Base-by-base conservation (phyloP, 345 rosid genomes). In the Linum lewisii region DNA sequence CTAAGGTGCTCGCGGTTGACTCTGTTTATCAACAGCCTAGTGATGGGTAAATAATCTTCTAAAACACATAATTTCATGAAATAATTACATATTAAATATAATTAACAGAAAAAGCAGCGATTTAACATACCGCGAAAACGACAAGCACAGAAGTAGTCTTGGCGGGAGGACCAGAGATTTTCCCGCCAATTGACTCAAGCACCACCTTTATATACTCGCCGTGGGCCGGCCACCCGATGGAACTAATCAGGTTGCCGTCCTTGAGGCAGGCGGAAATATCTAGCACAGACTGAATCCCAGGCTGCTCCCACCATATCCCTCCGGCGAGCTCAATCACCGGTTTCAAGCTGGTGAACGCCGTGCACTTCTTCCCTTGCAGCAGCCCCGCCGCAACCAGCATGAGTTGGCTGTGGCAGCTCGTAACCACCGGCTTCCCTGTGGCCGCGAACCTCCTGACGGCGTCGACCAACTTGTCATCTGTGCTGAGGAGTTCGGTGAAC, bases 331-430 rank as follows among this genome's bases (percentile, higher is more conserved):
- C 79, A n/a, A 81, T 72, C 21, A 78, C 34, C 18, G 79, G 67
- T 63, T 74, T 81, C 68, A 81, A 56, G 71, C 81, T 81, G 8
- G 64, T 61, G 51, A 75, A 81, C 4, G 81, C 79, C 34, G 82
- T 76, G 73, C 82, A 81, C 51, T 67, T 72, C 69, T 69, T 72
- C 16, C 81, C 85, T 1, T 68, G 16, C 38, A 81, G 63, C 10
- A 72, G 32, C 56, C 82, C 85, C 8, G 82, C 81, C 0, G 81
- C 75, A 2, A 69, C 70, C 45, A 81, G 16, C 73, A 81, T 62
- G 11, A 81, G 42, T 58, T 76, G 85, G 72, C 82, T 74, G 15
- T 78, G 85, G 32, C 85, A 81, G 65, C 77, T 76, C 2, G 82
- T 73, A 63, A 72, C 69, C 57, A 81, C 74, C 13, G 77, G 67